These are phyloP conservation scores for Penicillium canescens DNA, from an alignment of 495 filamentous ascomycete genomes.

Conservation along the genomic window DNA sequence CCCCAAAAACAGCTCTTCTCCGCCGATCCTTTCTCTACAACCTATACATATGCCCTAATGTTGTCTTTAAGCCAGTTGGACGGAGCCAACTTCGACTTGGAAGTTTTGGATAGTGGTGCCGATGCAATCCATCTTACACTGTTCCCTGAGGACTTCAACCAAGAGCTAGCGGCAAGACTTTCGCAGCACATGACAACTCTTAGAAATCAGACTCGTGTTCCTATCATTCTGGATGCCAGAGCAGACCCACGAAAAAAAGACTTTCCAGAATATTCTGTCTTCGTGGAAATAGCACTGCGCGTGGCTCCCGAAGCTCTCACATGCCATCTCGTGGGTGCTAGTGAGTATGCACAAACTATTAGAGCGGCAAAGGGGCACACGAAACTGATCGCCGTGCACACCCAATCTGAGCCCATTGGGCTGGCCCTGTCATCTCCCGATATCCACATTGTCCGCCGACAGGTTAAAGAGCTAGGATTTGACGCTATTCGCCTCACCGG, in stretches of 20 bases:
- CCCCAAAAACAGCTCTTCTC: conserved; percentile 7
- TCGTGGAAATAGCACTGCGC: conserved; percentile 16
- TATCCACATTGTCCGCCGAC: too few relatives aligned
- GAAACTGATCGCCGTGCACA: conserved; percentile 9
- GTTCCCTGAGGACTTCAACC: conserved; percentile 22
- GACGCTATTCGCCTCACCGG: conserved; percentile 21
- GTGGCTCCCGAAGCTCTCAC: conserved; percentile 24
- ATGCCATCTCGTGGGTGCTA: conserved; percentile 4
- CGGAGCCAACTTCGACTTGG: conserved; percentile 47
- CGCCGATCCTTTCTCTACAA: conserved; percentile 11
- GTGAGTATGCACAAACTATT: not conserved
- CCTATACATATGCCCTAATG: conserved; percentile 57
- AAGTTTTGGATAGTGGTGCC: conserved; percentile 57
- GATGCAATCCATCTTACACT: conserved; percentile 64
- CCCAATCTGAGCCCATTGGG: conserved; percentile 7
- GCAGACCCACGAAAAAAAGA: not conserved
- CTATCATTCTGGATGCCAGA: conserved; percentile 21
- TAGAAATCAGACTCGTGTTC: conserved; percentile 17
- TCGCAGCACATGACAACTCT: conserved; percentile 19
- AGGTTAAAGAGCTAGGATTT: not conserved
- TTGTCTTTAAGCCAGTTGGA: conserved; percentile 54
- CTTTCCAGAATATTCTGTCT: not conserved
- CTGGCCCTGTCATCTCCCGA: not conserved
- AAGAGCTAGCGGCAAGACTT: not conserved
- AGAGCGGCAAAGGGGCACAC: conserved; percentile 9